A percentile compares a stretch with the other conserved stretches of the same genome.
Evolutionary conservation across 441 rosid genomes (phyloP).

Genomic region (Arabidopsis lyrata): DNA sequence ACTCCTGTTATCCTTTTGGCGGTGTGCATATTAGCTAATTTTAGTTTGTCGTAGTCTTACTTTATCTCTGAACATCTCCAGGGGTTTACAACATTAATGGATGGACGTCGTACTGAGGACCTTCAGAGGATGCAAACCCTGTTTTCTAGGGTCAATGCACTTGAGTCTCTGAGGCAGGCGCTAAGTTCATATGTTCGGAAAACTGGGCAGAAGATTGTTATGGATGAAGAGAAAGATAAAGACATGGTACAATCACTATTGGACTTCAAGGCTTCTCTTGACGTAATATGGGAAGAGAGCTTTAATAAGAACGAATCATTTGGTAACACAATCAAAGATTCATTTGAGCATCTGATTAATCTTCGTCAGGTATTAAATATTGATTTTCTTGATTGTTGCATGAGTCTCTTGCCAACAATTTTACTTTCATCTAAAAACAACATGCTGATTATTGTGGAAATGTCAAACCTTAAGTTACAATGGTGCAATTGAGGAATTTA

Average conservation of each 20-base stretch:
- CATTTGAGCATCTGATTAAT: conserved; percentile 95
- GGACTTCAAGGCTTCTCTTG: conserved; percentile 93
- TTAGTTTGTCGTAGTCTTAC: conserved; percentile 33
- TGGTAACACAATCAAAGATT: conserved; percentile 90
- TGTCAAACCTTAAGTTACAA: conserved; percentile 6
- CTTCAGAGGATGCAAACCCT: conserved; percentile 82
- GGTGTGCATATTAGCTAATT: conserved; percentile 24
- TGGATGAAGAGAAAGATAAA: conserved; percentile 99
- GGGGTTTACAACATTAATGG: conserved; percentile 95
- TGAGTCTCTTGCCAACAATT: conserved; percentile 8
- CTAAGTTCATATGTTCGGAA: conserved; percentile 79
- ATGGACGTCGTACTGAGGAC: conserved; percentile 92
- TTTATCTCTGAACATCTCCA: conserved; percentile 38
- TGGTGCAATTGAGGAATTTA: neutral
- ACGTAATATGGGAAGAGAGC: conserved; percentile 92
- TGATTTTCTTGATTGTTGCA: conserved; percentile 12
- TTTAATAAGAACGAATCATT: conserved; percentile 90
- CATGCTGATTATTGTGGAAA: conserved; percentile 22
- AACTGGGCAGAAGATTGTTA: conserved; percentile 82
- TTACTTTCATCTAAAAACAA: conserved; percentile 14
- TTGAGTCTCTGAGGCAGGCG: conserved; percentile 89
- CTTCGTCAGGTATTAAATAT: conserved; percentile 83
- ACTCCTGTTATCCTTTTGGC: conserved; percentile 24
- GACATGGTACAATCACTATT: conserved; percentile 90
- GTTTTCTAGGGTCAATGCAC: conserved; percentile 81